Base-by-base conservation (phyloP, 2,329 filamentous ascomycete species). In the Ustulina deusta region DNA sequence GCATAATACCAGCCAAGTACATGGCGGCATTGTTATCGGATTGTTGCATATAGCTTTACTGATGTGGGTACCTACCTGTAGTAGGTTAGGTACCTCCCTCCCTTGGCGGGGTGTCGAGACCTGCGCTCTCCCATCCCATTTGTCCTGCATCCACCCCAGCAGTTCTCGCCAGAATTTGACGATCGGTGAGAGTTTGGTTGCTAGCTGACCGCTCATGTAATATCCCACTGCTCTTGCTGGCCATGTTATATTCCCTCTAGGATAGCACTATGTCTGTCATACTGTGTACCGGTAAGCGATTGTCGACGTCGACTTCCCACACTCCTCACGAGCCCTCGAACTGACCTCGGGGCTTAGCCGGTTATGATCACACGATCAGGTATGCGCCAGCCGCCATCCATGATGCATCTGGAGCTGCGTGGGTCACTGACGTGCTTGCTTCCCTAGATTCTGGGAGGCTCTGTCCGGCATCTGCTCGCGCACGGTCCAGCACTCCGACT, bases 401-500 rank as follows among this genome's bases (percentile, higher is more conserved):
- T 20, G 38, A 59, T 44, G 32, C 44, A 20, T 34, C 22, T 29
- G 10, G 36, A 42, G 44, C 36, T 15, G 6, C 36, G 3, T 38
- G 20, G 46, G 27, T 67, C 65, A 60, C 57, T 29, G 20, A 44
- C 15, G 1, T 25, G 15, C n/a, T 27, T 48, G 25, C 25, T 42
- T 48, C 5, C 6, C 3, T 46, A 69, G 74, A 72, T 99, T 99
- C 84, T 99, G 96, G 96, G 96, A 99, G 82, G 96, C 96, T 1
- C 88, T 99, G 63, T 97, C 94, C 11, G 96, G 96, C 61, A 98
- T 99, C 76, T 99, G 96, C 83, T 97, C 94, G 48, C 93, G 96
- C 72, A 99, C 96, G 25, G 98, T 99, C 74, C 96, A 97, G 75
- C 95, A 99, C 78, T 93, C 96, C 2, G 96, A 99, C 81, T 98